Percentiles rank a stretch among this genome's conserved stretches.
phyloP scores from a whole-genome alignment of 2,329 filamentous ascomycete species.

The Scytalidium lignicola region DNA sequence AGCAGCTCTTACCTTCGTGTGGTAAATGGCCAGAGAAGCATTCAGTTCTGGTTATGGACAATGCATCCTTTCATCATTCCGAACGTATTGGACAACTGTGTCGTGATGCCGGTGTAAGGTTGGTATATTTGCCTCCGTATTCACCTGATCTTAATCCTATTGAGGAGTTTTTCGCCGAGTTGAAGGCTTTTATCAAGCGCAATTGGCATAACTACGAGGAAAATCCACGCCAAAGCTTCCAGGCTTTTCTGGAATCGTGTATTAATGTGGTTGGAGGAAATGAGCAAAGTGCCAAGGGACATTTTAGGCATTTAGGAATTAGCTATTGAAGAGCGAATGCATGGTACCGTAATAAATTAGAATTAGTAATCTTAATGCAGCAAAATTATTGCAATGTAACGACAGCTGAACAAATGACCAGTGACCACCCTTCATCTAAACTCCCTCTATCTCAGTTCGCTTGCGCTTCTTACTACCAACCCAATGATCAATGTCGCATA shows the following conservation, averaged over 20 bases:
- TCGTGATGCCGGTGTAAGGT: slow-evolving; percentile 16
- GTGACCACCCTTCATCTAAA: too few species aligned
- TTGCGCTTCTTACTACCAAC: too few species aligned
- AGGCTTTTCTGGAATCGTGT: slow-evolving; percentile 19
- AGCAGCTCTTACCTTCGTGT: slow-evolving; percentile 28
- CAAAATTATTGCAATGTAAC: too few species aligned
- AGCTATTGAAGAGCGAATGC: too few species aligned
- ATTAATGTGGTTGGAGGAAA: slow-evolving; percentile 17
- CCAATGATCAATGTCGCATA: too few species aligned
- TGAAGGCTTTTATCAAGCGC: slow-evolving; percentile 22
- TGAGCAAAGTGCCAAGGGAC: slow-evolving; percentile 15
- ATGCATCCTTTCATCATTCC: slow-evolving; percentile 27
- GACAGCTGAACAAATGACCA: too few species aligned
- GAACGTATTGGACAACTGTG: slow-evolving; percentile 25
- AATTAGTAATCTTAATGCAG: too few species aligned
- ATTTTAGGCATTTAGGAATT: slow-evolving; percentile 16
- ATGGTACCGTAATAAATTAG: too few species aligned
- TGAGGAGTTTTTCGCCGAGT: slow-evolving; percentile 21
- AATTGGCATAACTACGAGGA: slow-evolving; percentile 17
- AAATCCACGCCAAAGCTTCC: slow-evolving; percentile 14
- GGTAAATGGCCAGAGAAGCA: slow-evolving; percentile 28
- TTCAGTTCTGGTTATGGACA: slow-evolving; percentile 32
- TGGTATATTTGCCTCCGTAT: slow-evolving; percentile 18
- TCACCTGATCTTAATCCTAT: slow-evolving; percentile 22
- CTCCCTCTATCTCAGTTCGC: too few species aligned